Evolutionary conservation across 2,329 filamentous ascomycete species (phyloP), one percentile per base, ranked within the genome.

Genomic region (Fusarium chlamydosporum): DNA sequence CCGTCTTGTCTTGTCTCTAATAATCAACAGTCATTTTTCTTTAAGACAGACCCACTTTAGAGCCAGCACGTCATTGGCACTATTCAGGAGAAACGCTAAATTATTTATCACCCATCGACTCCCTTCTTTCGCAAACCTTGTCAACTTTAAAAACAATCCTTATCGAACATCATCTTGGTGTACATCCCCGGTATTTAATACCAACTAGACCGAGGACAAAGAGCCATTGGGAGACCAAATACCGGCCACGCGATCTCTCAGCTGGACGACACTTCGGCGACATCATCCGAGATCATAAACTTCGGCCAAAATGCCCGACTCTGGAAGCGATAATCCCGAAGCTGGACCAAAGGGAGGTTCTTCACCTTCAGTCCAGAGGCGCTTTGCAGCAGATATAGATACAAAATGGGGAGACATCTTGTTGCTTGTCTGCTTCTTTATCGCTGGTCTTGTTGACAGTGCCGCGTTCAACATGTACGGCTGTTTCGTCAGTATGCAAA

Each of bases 401-500:
- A 57, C 60, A 15, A 50, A 53, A 72, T 75, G 73, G 73, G 66
- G 61, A n/a, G 73, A 75, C 23, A 7, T 73, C 4, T 29, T 75
- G 18, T 48, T 75, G 0, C 59, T 75, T 7, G 35, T 71, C 10
- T 75, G 73, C n/a, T 75, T 75, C 59, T 62, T 75, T 13, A 35
- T 75, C 9, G 73, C 72, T 5, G 73, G 73, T 18, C 64, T 75
- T 2, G 73, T 75, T 7, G 73, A 75, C 34, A 75, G 73, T 37
- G 72, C 73, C 7, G 73, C 73, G 2, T 75, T 75, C 27, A 75
- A 73, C 59, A 69, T 75, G 72, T 75, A 75, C 7, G 73, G 73
- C 2, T 75, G 73, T 52, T 75, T 75, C 62, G 73, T 75, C 46
- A 75, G 73, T 67, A 75, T 75, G 73, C 73, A 75, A 11, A 75